phyloP scores from a whole-genome alignment of 169 alveolate species.

The Plasmodium malariae region DNA sequence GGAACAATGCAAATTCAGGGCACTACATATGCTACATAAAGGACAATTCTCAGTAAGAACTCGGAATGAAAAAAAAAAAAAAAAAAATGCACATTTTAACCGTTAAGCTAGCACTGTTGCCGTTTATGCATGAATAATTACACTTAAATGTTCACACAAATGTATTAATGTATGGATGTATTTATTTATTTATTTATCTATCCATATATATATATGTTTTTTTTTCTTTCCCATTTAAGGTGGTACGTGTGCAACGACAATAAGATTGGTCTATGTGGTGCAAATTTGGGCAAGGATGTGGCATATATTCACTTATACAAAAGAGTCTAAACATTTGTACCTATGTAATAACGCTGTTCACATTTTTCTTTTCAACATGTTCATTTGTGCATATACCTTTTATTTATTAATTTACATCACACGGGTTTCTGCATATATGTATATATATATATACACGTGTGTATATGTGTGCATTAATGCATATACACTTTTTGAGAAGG shows the following conservation, averaged over 20 bases:
- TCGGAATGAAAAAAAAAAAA: not conserved
- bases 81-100: slow-evolving; percentile 1
- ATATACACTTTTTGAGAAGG: not conserved
- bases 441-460: no score
- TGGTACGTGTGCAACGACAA: slow-evolving; percentile 71
- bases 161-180: not conserved
- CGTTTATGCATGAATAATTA: no score
- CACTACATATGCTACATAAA: slow-evolving; percentile 91
- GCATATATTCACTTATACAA: slow-evolving; percentile 67
- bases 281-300: slow-evolving; percentile 46
- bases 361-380: not conserved
- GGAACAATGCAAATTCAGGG: slow-evolving; percentile 90
- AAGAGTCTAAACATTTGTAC: slow-evolving; percentile 10
- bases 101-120: no score
- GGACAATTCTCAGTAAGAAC: slow-evolving; percentile 79
- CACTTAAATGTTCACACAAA: not conserved
- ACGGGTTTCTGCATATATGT: no score
- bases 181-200: not conserved
- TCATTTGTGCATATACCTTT: no score
- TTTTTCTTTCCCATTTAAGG: slow-evolving; percentile 13
- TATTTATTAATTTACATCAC: no score
- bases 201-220: not conserved
- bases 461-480: no score
- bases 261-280: slow-evolving; percentile 37
- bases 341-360: not conserved